Evolutionary conservation across 129 eudicot genomes (phyloP).

Genomic region (Flaveria trinervia): DNA sequence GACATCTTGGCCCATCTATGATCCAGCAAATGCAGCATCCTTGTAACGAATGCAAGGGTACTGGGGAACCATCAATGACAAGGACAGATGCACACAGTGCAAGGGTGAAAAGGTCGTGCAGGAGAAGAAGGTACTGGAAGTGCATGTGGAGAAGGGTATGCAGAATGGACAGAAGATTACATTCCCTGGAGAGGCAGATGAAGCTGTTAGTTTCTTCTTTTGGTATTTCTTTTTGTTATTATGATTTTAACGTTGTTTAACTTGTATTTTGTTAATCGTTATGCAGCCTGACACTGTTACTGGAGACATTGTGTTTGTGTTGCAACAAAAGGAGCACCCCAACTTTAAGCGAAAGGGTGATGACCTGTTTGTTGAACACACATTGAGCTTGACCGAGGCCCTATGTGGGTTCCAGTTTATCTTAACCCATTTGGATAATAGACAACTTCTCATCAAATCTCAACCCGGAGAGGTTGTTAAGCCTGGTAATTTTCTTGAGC

Average conservation of each 20-base stretch:
- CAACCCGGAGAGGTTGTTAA: constrained; percentile 54
- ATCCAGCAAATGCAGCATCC: constrained; percentile 70
- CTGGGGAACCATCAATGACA: constrained; percentile 63
- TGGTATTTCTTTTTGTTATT: not conserved
- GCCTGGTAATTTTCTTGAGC: constrained; percentile 39
- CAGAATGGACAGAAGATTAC: constrained; percentile 69
- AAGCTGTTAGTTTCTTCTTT: constrained; percentile 41
- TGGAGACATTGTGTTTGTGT: constrained; percentile 62
- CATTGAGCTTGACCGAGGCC: constrained; percentile 64
- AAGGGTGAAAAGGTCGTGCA: constrained; percentile 67
- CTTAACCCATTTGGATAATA: constrained; percentile 52
- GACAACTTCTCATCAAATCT: constrained; percentile 57
- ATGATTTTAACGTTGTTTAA: constrained; percentile 10
- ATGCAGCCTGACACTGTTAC: constrained; percentile 65
- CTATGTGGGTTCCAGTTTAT: constrained; percentile 69
- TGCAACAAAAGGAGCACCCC: constrained; percentile 75
- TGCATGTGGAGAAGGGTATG: constrained; percentile 71
- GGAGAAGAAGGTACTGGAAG: constrained; percentile 66
- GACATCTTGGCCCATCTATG: constrained; percentile 73
- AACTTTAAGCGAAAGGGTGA: constrained; percentile 77
- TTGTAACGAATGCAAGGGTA: constrained; percentile 68
- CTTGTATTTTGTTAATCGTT: not conserved
- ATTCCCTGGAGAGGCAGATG: constrained; percentile 85
- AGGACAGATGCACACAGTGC: constrained; percentile 64
- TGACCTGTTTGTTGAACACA: constrained; percentile 59